Percentiles rank a stretch among this genome's conserved stretches.
phyloP scores from a whole-genome alignment of 306 rosid species.

The Dryas alaskensis region DNA sequence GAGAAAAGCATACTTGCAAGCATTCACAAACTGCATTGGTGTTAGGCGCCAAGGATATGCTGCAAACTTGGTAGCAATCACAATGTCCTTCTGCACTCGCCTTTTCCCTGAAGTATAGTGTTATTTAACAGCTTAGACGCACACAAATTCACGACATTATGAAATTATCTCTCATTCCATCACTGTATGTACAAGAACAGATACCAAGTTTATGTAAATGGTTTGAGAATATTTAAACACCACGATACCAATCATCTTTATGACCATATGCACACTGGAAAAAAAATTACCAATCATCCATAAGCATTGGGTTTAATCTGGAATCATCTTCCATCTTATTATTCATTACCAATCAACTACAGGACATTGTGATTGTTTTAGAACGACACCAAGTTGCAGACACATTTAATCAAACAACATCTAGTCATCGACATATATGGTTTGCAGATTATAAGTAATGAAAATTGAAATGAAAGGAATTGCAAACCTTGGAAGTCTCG shows the following conservation, averaged over 20 bases:
- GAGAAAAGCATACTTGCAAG: slow-evolving; percentile 62
- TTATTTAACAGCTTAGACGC: not conserved
- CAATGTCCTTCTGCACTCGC: slow-evolving; percentile 49
- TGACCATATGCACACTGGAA: not conserved
- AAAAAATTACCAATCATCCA: too few relatives aligned
- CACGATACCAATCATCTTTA: too few relatives aligned
- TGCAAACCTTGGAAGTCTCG: slow-evolving; percentile 61
- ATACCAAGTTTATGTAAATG: not conserved
- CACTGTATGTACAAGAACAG: not conserved
- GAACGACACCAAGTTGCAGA: not conserved
- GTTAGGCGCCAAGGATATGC: slow-evolving; percentile 99
- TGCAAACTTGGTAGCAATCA: slow-evolving; percentile 90
- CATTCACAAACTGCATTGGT: slow-evolving; percentile 77
- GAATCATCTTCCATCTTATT: not conserved
- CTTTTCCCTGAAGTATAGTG: slow-evolving; percentile 46
- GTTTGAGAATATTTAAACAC: too few relatives aligned
- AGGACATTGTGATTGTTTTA: not conserved
- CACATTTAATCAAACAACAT: not conserved
- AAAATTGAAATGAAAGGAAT: not conserved
- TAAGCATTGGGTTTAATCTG: not conserved
- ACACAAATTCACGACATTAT: not conserved
- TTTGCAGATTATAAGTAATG: too few relatives aligned
- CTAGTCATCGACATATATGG: not conserved
- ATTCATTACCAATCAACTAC: not conserved
- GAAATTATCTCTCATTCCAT: not conserved